Evolutionary conservation across 1,284 basidiomycete genomes (phyloP).

Genomic region (Ustilago shanxiensis): DNA sequence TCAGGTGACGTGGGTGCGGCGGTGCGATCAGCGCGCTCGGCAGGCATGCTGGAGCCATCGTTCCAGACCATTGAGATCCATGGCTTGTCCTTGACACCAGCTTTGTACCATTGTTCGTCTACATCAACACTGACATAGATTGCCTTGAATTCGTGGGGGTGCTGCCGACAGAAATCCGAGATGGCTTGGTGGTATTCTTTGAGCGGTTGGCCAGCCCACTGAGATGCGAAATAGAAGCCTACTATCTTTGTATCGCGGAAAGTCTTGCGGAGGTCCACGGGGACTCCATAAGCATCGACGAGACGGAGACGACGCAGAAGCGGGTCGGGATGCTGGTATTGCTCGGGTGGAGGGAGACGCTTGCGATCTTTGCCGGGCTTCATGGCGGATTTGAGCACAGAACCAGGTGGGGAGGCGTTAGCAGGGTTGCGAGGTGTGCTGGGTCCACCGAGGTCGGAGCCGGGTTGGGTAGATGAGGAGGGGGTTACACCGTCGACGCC

Average conservation of each 20-base stretch:
- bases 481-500: conserved; percentile 4
- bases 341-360: conserved; percentile 59
- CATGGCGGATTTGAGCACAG: conserved; percentile 64
- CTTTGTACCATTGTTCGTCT: conserved; percentile 66
- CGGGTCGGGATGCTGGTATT: conserved; percentile 70
- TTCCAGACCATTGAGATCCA: conserved; percentile 71
- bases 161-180: conserved; percentile 55
- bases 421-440: conserved; percentile 25
- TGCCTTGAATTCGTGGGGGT: conserved; percentile 69
- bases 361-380: conserved; percentile 62
- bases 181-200: conserved; percentile 65
- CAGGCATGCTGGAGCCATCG: conserved; percentile 68
- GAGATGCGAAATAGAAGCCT: conserved; percentile 70
- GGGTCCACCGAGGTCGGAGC: conserved; percentile 15
- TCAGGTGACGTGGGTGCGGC: conserved; percentile 15
- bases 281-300: conserved; percentile 62
- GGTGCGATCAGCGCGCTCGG: conserved; percentile 39
- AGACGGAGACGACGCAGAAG: conserved; percentile 69
- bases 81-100: conserved; percentile 64
- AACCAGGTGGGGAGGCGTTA: conserved; percentile 26
- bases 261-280: conserved; percentile 60
- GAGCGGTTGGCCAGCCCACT: conserved; percentile 60
- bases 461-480: conserved; percentile 4
- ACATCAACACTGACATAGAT: conserved; percentile 70
- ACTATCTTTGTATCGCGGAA: conserved; percentile 70